Percentiles rank a stretch among this genome's conserved stretches.
Evolutionary conservation across 306 rosid genomes (phyloP).

Genomic region (Argentina anserina): DNA sequence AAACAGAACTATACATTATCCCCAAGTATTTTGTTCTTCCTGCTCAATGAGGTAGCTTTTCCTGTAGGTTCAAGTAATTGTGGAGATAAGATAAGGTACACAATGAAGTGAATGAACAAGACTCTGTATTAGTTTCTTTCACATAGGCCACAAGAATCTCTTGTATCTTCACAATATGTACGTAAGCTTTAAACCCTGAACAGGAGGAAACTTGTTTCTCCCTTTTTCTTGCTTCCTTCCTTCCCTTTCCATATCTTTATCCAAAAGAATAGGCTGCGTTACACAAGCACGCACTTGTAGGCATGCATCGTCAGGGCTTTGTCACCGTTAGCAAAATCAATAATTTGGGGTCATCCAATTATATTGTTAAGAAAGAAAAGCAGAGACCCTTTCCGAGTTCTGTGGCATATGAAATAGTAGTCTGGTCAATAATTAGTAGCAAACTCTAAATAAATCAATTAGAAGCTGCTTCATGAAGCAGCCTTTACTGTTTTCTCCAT

Average conservation of each 20-base stretch:
- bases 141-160: background rate
- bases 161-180: background rate
- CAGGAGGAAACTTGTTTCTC: background rate
- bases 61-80: background rate
- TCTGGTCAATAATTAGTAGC: background rate
- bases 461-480: background rate
- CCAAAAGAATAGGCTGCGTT: background rate
- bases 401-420: background rate
- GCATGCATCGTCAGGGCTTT: slow-evolving; percentile 4
- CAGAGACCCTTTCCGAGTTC: background rate
- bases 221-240: background rate
- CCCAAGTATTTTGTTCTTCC: background rate
- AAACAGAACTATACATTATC: no score
- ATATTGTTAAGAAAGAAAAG: background rate
- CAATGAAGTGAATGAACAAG: background rate
- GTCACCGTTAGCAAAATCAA: slow-evolving; percentile 3
- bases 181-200: background rate
- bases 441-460: background rate
- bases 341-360: background rate
- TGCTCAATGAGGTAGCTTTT: background rate
- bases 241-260: background rate
- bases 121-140: background rate
- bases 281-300: background rate
- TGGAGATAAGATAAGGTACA: background rate
- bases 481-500: background rate